Conservation (phyloP, 2,329 filamentous ascomycete genomes). For the Pseudocercospora ulei region DNA sequence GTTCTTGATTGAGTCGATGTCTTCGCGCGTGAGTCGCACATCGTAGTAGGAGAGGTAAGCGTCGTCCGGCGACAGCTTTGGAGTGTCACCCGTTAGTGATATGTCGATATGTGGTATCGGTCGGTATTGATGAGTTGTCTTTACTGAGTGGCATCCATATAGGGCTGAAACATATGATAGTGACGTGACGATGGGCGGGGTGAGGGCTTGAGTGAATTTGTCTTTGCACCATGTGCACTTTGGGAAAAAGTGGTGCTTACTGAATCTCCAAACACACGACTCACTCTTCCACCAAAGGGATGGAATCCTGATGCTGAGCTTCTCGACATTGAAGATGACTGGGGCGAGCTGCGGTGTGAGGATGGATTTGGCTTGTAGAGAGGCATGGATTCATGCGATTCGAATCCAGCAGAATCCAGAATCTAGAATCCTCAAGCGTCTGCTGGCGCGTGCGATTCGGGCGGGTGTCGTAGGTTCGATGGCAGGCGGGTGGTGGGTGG, state of each 20-base stretch:
- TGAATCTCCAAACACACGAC: conserved; percentile 44
- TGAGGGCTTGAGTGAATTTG: conserved; percentile 1
- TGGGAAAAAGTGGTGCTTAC: conserved; percentile 32
- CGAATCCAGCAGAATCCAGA: neutral
- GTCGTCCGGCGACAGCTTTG: conserved; percentile 52
- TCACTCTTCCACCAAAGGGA: conserved; percentile 46
- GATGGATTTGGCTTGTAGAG: conserved; percentile 13
- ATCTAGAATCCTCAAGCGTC: conserved; percentile 1
- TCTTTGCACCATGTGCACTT: neutral
- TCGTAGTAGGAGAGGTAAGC: conserved; percentile 58
- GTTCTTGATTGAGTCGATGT: conserved; percentile 75
- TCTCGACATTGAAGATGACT: conserved; percentile 4
- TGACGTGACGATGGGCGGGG: conserved; percentile 1
- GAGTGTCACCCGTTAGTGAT: conserved; percentile 3
- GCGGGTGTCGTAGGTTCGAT: conserved; percentile 1
- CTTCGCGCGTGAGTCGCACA: conserved; percentile 67
- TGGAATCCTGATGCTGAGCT: conserved; percentile 39
- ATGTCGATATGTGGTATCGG: conserved; percentile 4
- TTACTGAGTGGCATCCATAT: conserved; percentile 3
- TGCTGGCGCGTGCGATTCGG: neutral
- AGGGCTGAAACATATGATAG: conserved; percentile 1
- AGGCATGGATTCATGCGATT: conserved; percentile 11
- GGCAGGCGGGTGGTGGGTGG: too few relatives aligned
- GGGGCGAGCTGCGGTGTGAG: conserved; percentile 7
- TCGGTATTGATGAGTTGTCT: conserved; percentile 1